Evolutionary conservation across 306 rosid species (phyloP), one percentile per base, ranked within the genome.

Genomic region (Cercis canadensis): DNA sequence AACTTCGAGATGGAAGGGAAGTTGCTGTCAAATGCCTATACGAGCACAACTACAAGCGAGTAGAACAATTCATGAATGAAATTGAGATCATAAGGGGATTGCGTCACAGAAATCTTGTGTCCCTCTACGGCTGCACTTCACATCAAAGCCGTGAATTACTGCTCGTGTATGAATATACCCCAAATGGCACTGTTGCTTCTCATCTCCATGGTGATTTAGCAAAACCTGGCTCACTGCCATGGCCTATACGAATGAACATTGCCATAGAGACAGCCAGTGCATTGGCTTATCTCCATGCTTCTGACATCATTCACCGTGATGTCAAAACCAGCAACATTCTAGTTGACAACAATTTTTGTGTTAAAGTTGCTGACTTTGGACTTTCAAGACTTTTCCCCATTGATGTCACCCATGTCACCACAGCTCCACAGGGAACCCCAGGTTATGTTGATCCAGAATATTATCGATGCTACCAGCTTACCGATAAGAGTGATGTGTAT

Each of bases 261-360:
- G 96, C 94, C 47, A 72, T 89, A 11, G 92, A 92, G 62, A 89
- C 89, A 0, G 94, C 94, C 10, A 44, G 11, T 32, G 92, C 96
- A 13, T 65, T 89, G 68, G 70, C 82, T 19, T 89, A 87, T 73
- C 94, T 92, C 56, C 97, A 92, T 47, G 97, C 96, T 63, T 92
- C 92, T 0, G 86, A 79, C 1, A 81, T 81, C 67, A 72, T 83
- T 12, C 96, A 89, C 62, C 92, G 97, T 5, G 97, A 92, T 24
- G 90, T 92, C 69, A 92, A 92, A 88, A 65, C 67, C 14, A 79
- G 29, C 62, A 83, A 83, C 78, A 73, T 83, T 52, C 80, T 83
- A 31, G 71, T 83, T 4, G 78, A 80, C 18, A 21, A 6, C 31
- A 69, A 53, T 24, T 83, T 6, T 53, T 0, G 53, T 40, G 81